phyloP scores from a whole-genome alignment of 805 yeast genomes.

The Cyberlindnera xishuangbannaensis region DNA sequence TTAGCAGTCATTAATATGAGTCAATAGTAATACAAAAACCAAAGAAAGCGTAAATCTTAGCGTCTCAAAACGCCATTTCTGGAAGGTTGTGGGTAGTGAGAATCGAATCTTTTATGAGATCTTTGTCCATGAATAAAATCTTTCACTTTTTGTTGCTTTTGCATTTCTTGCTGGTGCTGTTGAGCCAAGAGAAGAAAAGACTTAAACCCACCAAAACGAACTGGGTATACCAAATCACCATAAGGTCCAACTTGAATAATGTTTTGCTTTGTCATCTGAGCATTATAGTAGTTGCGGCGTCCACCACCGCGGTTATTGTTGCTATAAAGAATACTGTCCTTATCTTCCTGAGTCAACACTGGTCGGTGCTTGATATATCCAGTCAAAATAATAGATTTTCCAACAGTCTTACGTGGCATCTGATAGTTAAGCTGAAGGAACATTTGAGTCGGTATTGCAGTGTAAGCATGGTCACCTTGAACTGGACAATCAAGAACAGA shows the following conservation, averaged over 20 bases:
- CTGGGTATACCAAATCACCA: conserved; percentile 38
- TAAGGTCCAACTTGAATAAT: conserved; percentile 42
- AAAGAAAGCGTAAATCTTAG: conserved; percentile 1
- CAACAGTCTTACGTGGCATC: conserved; percentile 50
- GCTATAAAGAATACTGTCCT: conserved; percentile 44
- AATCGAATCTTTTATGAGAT: conserved; percentile 4
- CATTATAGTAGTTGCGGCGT: conserved; percentile 24
- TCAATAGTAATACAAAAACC: neutral
- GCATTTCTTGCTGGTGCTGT: conserved; percentile 14
- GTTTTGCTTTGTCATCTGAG: conserved; percentile 31
- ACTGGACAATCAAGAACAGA: conserved; percentile 31
- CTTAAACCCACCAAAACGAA: conserved; percentile 47
- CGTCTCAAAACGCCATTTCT: conserved; percentile 23
- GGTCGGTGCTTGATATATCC: conserved; percentile 64
- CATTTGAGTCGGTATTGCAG: conserved; percentile 35
- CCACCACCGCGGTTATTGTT: conserved; percentile 22
- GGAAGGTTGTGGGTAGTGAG: conserved; percentile 20
- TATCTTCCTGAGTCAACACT: conserved; percentile 64
- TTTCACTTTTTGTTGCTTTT: conserved; percentile 14
- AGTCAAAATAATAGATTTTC: conserved; percentile 79
- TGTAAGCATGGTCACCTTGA: conserved; percentile 26
- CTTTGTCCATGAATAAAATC: conserved; percentile 11
- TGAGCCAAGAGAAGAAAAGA: conserved; percentile 30
- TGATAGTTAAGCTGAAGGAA: conserved; percentile 45
- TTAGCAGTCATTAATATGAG: neutral